Evolutionary conservation across 768 basidiomycete genomes (phyloP), one percentile per base, ranked within the genome.

Genomic region (Podaxis pistillaris): DNA sequence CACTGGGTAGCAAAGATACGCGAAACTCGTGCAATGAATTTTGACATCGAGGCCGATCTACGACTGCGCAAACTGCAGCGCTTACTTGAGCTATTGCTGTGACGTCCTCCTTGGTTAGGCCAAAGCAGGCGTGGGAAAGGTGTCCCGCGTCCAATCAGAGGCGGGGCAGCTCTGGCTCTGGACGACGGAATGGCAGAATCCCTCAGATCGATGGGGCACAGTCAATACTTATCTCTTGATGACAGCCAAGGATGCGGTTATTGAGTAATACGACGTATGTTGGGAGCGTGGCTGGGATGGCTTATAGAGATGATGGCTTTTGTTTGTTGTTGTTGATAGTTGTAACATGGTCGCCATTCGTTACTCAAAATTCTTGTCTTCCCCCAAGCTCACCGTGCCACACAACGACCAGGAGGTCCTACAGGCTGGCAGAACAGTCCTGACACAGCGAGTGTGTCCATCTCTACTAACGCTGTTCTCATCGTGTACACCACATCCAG

Each of bases 291-390:
- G 44, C 7, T 9, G 7, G 19, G 13, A 46, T 56, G 37, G 55
- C 55, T 38, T 37, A 56, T n/a, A 4, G 55, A 41, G 37, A 56
- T 12, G 17, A 58, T 49, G 47, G 57, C 13, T 33, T 30, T 15
- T 58, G 46, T 58, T 46, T 58, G 57, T 49, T 4, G 44, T 37
- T 49, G 57, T 47, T 47, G 28, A 56, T 37, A 17, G 30, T 6
- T 33, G 22, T 30, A n/a, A 33, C 24, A 58, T 24, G 22, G n/a
- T 26, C 22, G 47, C 26, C 33, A 15, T 36, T 6, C 57, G 11
- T 19, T 50, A 40, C 30, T 58, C 57, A 58, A 58, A 58, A 58
- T 58, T 58, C 19, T 49, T 33, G 12, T 58, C 47, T 58, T 58
- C 30, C 56, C 19, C 54, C 22, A 38, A 38, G 57, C 28, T 49